Conservation (phyloP, 2,329 filamentous ascomycete species). For the Coniella lustricola region DNA sequence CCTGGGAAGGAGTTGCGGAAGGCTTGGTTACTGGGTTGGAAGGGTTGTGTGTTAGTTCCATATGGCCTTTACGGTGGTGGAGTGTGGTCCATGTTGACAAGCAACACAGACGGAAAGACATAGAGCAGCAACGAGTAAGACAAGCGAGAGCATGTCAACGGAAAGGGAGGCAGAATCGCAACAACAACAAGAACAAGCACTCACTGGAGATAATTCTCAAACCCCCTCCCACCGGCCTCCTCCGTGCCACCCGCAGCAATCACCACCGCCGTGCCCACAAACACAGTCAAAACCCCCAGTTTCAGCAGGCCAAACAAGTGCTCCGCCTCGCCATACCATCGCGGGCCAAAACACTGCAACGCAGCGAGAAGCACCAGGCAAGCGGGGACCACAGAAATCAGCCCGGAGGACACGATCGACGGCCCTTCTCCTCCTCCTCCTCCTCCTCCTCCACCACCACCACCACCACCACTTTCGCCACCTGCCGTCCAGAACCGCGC, state of each 20-base stretch:
- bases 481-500: conserved; percentile 23
- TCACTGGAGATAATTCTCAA: conserved; percentile 13
- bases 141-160: too few species aligned
- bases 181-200: background rate
- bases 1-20: conserved; percentile 35
- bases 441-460: too few species aligned
- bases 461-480: background rate
- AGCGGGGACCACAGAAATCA: conserved; percentile 17
- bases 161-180: too few species aligned
- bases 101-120: too few species aligned
- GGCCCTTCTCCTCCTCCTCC: background rate
- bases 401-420: background rate
- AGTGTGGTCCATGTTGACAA: too few species aligned
- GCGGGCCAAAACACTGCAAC: conserved; percentile 34
- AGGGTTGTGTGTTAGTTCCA: background rate
- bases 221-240: conserved; percentile 3
- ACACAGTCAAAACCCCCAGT: conserved; percentile 43
- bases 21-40: conserved; percentile 17
- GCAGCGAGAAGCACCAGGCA: conserved; percentile 34
- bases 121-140: background rate
- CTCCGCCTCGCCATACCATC: conserved; percentile 41
- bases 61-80: too few species aligned
- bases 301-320: conserved; percentile 47
- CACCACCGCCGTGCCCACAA: conserved; percentile 50
- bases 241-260: conserved; percentile 35